Conservation (phyloP, 2,329 filamentous ascomycete species). For the Coniochaeta sp. region DNA sequence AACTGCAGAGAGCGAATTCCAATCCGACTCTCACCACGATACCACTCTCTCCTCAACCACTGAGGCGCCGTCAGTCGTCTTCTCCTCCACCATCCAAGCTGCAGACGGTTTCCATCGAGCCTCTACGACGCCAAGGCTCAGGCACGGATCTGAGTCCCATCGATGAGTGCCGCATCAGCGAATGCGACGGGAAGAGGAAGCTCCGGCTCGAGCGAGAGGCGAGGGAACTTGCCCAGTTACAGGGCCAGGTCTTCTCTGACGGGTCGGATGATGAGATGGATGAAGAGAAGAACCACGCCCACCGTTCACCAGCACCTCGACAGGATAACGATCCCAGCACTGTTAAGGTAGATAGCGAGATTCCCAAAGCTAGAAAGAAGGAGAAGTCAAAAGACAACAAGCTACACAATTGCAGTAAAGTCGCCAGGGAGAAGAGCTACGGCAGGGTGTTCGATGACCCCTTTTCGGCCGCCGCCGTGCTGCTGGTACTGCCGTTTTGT, state of each 20-base stretch:
- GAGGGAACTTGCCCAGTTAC: neutral
- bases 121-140: neutral
- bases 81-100: neutral
- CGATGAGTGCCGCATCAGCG: neutral
- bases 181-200: neutral
- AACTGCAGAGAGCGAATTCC: neutral
- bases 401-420: neutral
- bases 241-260: neutral
- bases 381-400: neutral
- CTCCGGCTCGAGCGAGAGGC: neutral
- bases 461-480: neutral
- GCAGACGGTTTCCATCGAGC: neutral
- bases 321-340: neutral
- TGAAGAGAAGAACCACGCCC: neutral
- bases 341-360: neutral
- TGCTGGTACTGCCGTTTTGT: neutral
- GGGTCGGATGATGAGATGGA: neutral
- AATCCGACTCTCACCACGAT: neutral
- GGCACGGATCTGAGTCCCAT: neutral
- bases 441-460: neutral
- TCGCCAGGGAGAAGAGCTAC: neutral
- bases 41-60: neutral
- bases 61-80: neutral
- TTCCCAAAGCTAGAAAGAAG: neutral
- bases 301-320: neutral